phyloP scores from a whole-genome alignment of 208 protist genomes.

The Leishmania lainsoni region DNA sequence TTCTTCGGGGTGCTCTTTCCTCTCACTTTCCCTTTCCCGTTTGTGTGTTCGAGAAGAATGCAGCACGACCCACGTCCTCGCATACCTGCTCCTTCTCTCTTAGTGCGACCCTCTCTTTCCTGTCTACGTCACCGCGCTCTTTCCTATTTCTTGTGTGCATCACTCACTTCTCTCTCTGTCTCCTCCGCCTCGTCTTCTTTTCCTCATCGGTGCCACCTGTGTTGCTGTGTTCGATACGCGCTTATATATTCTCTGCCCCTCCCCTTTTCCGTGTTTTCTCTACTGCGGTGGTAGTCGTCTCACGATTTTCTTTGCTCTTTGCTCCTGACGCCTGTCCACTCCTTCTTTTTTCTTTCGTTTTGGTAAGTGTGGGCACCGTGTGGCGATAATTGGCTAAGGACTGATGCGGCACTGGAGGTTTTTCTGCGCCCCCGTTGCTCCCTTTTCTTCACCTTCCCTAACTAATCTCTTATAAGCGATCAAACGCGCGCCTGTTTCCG shows the following conservation, averaged over 20 bases:
- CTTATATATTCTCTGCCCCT: neutral
- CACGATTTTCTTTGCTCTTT: neutral
- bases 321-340: neutral
- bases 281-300: neutral
- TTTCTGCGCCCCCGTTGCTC: neutral
- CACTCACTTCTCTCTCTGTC: neutral
- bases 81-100: neutral
- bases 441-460: neutral
- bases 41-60: neutral
- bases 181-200: neutral
- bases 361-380: neutral
- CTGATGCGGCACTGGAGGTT: neutral
- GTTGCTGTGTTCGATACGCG: neutral
- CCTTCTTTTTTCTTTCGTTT: neutral
- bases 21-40: neutral
- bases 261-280: neutral
- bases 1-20: neutral
- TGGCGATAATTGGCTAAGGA: neutral
- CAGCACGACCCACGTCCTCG: neutral
- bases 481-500: neutral
- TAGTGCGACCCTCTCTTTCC: neutral
- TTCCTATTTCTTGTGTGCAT: neutral
- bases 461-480: neutral
- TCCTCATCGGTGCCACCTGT: neutral
- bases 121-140: neutral